Evolutionary conservation across 2,329 filamentous ascomycete species (phyloP).

Genomic region (Aureobasidium melanogenum): DNA sequence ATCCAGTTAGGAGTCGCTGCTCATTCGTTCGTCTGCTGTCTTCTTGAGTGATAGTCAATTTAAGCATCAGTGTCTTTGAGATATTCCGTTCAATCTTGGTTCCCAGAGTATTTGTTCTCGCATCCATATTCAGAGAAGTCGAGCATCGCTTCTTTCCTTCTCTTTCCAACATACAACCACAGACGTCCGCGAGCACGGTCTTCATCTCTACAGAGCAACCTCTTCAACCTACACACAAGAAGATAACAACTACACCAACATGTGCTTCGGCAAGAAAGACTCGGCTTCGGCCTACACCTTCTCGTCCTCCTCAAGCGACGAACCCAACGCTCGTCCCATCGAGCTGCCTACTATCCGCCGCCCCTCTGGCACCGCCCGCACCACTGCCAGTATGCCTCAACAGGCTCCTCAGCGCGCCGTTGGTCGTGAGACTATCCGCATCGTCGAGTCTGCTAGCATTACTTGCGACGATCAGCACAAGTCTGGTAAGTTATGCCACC

Average conservation of each 20-base stretch:
- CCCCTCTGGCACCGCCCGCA: neutral
- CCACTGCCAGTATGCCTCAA: neutral
- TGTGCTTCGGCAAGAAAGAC: neutral
- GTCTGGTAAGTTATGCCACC: neutral
- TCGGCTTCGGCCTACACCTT: neutral
- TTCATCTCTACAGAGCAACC: no score
- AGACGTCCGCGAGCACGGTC: neutral
- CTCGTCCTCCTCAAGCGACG: neutral
- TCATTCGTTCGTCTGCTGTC: no score
- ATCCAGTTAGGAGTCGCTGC: no score
- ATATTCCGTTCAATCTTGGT: neutral
- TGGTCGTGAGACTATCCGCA: neutral
- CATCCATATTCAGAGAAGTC: neutral
- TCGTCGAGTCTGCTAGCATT: neutral
- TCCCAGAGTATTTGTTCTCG: neutral
- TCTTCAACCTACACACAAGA: no score
- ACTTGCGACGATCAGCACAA: neutral
- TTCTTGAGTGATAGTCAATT: no score
- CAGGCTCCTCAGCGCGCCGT: neutral
- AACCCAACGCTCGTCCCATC: neutral
- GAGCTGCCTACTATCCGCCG: neutral
- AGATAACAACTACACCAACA: neutral
- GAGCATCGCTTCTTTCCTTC: neutral
- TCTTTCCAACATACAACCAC: neutral
- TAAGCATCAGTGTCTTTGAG: no score